Conservation (phyloP, 2,329 filamentous ascomycete genomes). For the Cercospora sesami region DNA sequence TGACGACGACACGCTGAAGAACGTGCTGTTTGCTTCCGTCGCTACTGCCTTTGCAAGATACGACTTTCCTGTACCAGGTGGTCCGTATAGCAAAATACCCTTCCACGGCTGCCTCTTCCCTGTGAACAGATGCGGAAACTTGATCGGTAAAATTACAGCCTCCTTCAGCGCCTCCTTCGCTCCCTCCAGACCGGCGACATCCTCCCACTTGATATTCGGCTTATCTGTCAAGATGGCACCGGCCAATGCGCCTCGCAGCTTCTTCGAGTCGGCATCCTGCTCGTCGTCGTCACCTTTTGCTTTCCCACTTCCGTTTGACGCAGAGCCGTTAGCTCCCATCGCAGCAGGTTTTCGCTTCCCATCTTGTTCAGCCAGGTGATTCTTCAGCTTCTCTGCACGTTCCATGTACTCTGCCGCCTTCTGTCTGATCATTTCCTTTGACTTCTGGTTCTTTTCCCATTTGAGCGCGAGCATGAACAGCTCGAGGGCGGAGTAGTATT, state of each 20-base stretch:
- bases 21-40: conserved; percentile 97
- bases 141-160: conserved; percentile 95
- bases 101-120: conserved; percentile 98
- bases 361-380: conserved; percentile 76
- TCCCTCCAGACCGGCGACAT: conserved; percentile 89
- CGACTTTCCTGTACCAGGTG: conserved; percentile 95
- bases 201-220: conserved; percentile 96
- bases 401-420: conserved; percentile 98
- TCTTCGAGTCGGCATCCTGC: conserved; percentile 86
- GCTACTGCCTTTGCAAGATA: conserved; percentile 97
- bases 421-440: conserved; percentile 94
- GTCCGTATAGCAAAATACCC: conserved; percentile 92
- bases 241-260: conserved; percentile 83
- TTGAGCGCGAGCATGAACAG: conserved; percentile 98
- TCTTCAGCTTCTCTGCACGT: conserved; percentile 95
- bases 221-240: conserved; percentile 93
- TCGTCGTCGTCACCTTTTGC: conserved; percentile 64
- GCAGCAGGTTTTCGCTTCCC: conserved; percentile 66
- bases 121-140: conserved; percentile 94
- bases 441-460: conserved; percentile 98
- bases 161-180: conserved; percentile 98
- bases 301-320: conserved; percentile 63
- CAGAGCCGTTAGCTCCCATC: conserved; percentile 70
- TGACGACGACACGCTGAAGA: conserved; percentile 97
- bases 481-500: conserved; percentile 93